These are phyloP conservation scores for Pseudocercospora cruenta DNA, from an alignment of 2,329 filamentous ascomycete genomes.

Conservation along the genomic window DNA sequence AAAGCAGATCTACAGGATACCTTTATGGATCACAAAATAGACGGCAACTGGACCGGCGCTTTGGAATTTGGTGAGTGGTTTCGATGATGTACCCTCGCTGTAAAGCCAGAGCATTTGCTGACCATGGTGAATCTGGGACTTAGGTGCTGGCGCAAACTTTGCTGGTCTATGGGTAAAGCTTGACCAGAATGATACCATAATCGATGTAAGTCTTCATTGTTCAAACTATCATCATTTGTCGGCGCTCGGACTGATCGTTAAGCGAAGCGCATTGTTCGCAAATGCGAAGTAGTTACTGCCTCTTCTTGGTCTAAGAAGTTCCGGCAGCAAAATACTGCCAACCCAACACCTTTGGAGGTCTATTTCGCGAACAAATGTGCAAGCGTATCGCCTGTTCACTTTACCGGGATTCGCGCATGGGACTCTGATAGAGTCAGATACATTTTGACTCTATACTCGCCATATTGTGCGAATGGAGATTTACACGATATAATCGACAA, in stretches of 20 bases:
- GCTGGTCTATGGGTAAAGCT: background rate
- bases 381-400: background rate
- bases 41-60: background rate
- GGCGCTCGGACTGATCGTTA: background rate
- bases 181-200: background rate
- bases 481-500: background rate
- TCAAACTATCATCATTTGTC: background rate
- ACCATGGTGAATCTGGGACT: background rate
- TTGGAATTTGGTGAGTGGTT: background rate
- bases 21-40: background rate
- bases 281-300: background rate
- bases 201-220: background rate
- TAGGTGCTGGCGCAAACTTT: background rate
- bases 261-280: background rate
- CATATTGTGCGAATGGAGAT: slow-evolving; percentile 1
- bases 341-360: background rate
- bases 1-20: background rate
- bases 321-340: background rate
- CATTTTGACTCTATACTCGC: background rate
- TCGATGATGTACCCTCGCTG: background rate
- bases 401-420: background rate
- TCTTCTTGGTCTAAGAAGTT: background rate
- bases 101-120: background rate
- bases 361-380: background rate
- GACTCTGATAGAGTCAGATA: background rate